Base-by-base conservation (phyloP, 768 basidiomycete genomes). In the Agrocybe praecox region DNA sequence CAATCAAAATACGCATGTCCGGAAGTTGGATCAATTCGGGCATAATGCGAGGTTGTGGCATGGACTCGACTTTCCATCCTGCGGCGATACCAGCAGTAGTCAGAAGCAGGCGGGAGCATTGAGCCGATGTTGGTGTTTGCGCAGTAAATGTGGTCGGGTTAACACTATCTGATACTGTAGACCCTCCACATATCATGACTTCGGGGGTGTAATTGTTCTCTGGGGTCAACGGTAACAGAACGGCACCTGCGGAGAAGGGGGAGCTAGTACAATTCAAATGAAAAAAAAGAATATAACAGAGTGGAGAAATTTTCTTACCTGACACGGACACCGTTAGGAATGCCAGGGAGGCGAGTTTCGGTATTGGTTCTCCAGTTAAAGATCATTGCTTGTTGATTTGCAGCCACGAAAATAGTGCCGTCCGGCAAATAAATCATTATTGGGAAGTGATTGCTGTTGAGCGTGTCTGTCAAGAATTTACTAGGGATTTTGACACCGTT, bases 331-430 rank as follows among this genome's bases (percentile, higher is more conserved):
- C 46, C 46, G 22, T 47, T 47, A 2, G 46, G 46, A 9, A 47
- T 47, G 10, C 46, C 46, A 19, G 46, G 46, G 5, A 47, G 46
- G 1, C 46, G 18, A 22, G 46, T 47, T 47, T 47, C 46, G 21
- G 18, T 47, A 47, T 47, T 47, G 23, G 46, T 47, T 5, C 23
- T 22, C 46, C 46, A 47, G 22, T 47, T 47, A 11, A 47, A 22
- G 11, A 47, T 47, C 46, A 47, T 47, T 47, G 46, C 46, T n/a
- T 47, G 46, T 15, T 47, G 46, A 22, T 47, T 47, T 10, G 46
- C 46, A 15, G 46, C 46, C 22, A 47, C 22, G 5, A 47, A 47
- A n/a, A 47, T 47, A 15, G 46, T 47, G 10, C 46, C 46, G 22
- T 47, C 46, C 0, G 46, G 46, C 15, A 47, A 24, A 26, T 47